These are phyloP conservation scores for Evansstolkia leycettana DNA, from an alignment of 495 filamentous ascomycete genomes.

Conservation along the genomic window DNA sequence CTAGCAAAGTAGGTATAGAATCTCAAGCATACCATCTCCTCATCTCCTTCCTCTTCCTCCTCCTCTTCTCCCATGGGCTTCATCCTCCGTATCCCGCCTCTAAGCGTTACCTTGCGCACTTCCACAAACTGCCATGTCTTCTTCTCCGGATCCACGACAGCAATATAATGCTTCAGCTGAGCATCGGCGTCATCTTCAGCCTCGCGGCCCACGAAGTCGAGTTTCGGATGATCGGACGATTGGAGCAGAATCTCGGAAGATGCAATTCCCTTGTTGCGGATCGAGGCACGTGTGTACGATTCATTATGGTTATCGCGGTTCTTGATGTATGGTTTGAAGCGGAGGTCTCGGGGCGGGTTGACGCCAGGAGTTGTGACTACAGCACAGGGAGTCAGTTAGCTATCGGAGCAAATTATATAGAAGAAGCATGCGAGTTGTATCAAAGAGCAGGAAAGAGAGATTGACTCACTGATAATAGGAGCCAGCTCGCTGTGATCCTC, in stretches of 20 bases:
- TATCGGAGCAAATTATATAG: neutral
- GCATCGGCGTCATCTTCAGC: slow-evolving; percentile 51
- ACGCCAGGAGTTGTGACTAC: slow-evolving; percentile 61
- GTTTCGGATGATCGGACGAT: slow-evolving; percentile 58
- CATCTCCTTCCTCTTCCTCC: slow-evolving; percentile 26
- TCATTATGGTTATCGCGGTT: slow-evolving; percentile 30
- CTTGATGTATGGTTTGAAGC: slow-evolving; percentile 54
- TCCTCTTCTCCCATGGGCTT: slow-evolving; percentile 31
- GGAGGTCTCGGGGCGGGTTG: slow-evolving; percentile 38
- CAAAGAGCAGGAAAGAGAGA: neutral
- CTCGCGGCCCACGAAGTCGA: slow-evolving; percentile 77
- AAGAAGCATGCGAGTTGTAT: neutral
- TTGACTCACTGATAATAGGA: slow-evolving; percentile 41
- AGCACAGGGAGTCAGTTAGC: slow-evolving; percentile 1
- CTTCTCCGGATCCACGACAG: slow-evolving; percentile 64
- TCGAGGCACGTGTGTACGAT: slow-evolving; percentile 17
- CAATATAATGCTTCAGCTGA: slow-evolving; percentile 73
- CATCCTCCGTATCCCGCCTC: slow-evolving; percentile 45
- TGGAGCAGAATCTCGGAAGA: slow-evolving; percentile 61
- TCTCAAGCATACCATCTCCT: slow-evolving; percentile 19
- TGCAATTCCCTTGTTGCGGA: slow-evolving; percentile 29
- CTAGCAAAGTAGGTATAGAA: too few species aligned
- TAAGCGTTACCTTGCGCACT: slow-evolving; percentile 62
- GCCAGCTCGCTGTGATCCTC: slow-evolving; percentile 44
- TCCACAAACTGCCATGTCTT: slow-evolving; percentile 63